Percentiles rank a stretch among this genome's conserved stretches.
Evolutionary conservation across 2,329 filamentous ascomycete genomes (phyloP).

Genomic region (Xylaria sp.): DNA sequence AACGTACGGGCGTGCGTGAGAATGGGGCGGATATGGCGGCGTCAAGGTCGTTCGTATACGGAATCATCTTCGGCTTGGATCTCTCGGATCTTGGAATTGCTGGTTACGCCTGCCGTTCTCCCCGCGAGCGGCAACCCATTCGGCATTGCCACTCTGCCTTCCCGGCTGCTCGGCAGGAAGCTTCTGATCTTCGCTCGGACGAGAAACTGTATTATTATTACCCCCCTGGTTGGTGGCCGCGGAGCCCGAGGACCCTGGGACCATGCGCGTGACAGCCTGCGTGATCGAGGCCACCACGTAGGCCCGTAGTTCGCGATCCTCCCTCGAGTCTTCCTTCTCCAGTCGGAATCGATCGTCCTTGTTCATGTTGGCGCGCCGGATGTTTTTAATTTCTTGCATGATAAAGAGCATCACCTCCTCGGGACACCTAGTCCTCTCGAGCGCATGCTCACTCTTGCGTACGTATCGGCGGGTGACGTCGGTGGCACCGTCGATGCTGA

Average conservation of each 20-base stretch:
- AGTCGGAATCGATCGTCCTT: constrained; percentile 84
- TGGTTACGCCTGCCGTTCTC: constrained; percentile 45
- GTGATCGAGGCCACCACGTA: constrained; percentile 76
- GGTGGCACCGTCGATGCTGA: constrained; percentile 82
- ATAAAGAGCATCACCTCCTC: constrained; percentile 92
- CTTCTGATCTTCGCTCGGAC: constrained; percentile 58
- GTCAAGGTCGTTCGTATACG: neutral
- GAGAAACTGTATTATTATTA: constrained; percentile 24
- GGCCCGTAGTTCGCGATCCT: constrained; percentile 74
- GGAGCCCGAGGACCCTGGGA: constrained; percentile 50
- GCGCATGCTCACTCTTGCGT: constrained; percentile 71
- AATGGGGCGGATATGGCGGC: constrained; percentile 1
- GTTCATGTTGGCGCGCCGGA: constrained; percentile 79
- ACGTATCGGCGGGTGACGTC: constrained; percentile 70
- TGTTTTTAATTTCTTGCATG: constrained; percentile 84
- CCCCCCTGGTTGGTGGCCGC: constrained; percentile 14
- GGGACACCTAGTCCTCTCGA: constrained; percentile 76
- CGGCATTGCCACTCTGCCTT: constrained; percentile 52
- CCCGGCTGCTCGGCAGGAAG: constrained; percentile 62
- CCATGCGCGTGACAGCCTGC: constrained; percentile 70
- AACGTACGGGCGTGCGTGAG: neutral
- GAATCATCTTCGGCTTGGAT: constrained; percentile 40
- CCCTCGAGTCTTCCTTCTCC: constrained; percentile 77
- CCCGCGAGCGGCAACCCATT: constrained; percentile 53
- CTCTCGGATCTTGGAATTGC: constrained; percentile 47